Conservation (phyloP, 306 rosid species). For the Datisca glomerata region DNA sequence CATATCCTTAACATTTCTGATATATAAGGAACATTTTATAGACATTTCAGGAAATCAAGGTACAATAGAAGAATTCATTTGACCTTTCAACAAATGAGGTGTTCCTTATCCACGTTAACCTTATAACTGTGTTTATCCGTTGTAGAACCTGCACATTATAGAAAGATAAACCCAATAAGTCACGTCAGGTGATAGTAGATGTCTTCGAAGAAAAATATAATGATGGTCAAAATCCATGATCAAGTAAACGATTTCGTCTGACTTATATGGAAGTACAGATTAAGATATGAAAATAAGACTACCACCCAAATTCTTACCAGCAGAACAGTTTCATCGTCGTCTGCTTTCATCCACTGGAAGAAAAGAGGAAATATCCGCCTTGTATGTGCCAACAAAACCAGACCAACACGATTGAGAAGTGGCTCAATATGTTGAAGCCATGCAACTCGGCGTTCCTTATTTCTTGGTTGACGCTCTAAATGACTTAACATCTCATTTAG, state of each 20-base stretch:
- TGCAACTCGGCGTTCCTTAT: slow-evolving; percentile 72
- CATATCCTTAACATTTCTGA: neutral
- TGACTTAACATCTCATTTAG: slow-evolving; percentile 85
- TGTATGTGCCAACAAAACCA: slow-evolving; percentile 71
- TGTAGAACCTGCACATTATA: slow-evolving; percentile 53
- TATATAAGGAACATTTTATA: neutral
- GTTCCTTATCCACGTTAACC: slow-evolving; percentile 81
- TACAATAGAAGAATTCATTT: slow-evolving; percentile 7
- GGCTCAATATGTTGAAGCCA: slow-evolving; percentile 68
- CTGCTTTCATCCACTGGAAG: slow-evolving; percentile 86
- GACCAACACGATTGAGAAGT: slow-evolving; percentile 50
- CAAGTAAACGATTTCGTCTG: neutral
- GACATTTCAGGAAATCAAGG: neutral
- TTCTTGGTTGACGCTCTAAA: slow-evolving; percentile 87
- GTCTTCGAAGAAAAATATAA: too few relatives aligned
- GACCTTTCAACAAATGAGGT: slow-evolving; percentile 65
- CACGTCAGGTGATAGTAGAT: neutral
- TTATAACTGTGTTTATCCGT: slow-evolving; percentile 40
- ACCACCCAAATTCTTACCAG: slow-evolving; percentile 82
- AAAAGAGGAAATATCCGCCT: slow-evolving; percentile 82
- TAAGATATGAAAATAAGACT: neutral
- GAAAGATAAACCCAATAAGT: neutral
- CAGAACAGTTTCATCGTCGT: slow-evolving; percentile 68
- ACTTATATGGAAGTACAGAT: neutral
- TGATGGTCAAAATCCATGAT: too few relatives aligned